Percentiles rank a stretch among this genome's conserved stretches.
phyloP scores from a whole-genome alignment of 345 rosid genomes.

The Gossypium arboreum region DNA sequence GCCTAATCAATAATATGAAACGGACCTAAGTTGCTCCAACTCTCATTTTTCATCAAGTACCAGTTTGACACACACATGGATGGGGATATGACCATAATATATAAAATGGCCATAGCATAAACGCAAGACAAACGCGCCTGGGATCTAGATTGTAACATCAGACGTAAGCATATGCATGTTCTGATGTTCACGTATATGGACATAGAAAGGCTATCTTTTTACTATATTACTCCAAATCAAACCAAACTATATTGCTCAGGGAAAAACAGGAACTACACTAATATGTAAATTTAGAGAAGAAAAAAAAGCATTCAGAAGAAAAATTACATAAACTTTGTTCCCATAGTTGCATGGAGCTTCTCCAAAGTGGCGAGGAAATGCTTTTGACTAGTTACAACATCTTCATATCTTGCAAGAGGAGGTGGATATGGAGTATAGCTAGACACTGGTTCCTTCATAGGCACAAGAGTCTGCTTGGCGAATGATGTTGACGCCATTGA shows the following conservation, averaged over 20 bases:
- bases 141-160: background rate
- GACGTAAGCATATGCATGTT: background rate
- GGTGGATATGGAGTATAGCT: constrained; percentile 42
- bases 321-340: constrained; percentile 81
- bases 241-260: background rate
- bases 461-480: constrained; percentile 51
- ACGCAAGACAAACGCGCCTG: background rate
- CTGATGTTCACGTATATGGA: background rate
- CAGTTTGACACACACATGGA: no score
- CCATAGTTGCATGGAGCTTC: constrained; percentile 71
- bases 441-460: constrained; percentile 40
- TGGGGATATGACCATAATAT: no score
- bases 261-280: background rate
- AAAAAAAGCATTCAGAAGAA: background rate
- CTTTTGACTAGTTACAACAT: constrained; percentile 48
- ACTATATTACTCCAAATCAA: background rate
- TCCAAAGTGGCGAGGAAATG: constrained; percentile 73
- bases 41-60: no score
- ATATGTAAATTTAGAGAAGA: background rate
- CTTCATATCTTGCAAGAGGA: constrained; percentile 70
- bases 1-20: background rate
- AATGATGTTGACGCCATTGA: constrained; percentile 85
- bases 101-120: no score
- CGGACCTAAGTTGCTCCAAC: background rate
- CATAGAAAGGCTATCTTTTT: background rate